A percentile compares a stretch with the other conserved stretches of the same genome.
Evolutionary conservation across 78 protist genomes (phyloP).

Genomic region (Dictyostelium citrinum): DNA sequence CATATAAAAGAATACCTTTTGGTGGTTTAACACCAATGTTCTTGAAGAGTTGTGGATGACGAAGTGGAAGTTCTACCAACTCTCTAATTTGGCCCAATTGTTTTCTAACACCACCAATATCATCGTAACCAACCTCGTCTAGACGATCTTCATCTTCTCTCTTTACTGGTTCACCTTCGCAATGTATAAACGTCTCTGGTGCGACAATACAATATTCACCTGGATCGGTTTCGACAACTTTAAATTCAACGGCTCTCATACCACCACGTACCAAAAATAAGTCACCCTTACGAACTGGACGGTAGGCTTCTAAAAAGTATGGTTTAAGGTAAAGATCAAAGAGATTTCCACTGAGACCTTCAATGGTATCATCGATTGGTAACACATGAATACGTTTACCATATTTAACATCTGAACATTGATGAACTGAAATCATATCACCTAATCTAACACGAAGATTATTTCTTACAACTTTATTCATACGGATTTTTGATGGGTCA

Average conservation of each 20-base stretch:
- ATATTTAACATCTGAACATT: constrained; percentile 94
- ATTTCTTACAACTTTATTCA: constrained; percentile 93
- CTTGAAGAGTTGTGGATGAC: constrained; percentile 99
- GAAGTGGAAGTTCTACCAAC: constrained; percentile 99
- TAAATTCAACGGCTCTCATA: constrained; percentile 99
- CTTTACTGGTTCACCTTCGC: constrained; percentile 99
- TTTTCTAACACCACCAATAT: constrained; percentile 99
- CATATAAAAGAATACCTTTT: constrained; percentile 96
- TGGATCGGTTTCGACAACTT: constrained; percentile 99
- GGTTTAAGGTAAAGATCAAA: constrained; percentile 99
- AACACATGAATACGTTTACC: constrained; percentile 97
- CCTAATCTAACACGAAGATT: constrained; percentile 96
- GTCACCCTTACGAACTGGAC: constrained; percentile 98
- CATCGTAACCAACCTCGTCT: constrained; percentile 98
- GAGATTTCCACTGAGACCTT: constrained; percentile 98
- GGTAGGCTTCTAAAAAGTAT: constrained; percentile 99
- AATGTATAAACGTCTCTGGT: constrained; percentile 98
- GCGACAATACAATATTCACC: constrained; percentile 93
- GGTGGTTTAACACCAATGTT: constrained; percentile 99
- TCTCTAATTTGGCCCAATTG: constrained; percentile 99
- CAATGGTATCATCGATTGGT: constrained; percentile 99
- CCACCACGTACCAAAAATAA: constrained; percentile 94
- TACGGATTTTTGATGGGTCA: constrained; percentile 94
- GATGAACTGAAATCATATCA: constrained; percentile 96
- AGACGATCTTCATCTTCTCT: constrained; percentile 98